These are phyloP conservation scores for Trametes hirsuta DNA, from an alignment of 1,284 basidiomycete genomes.

Conservation along the genomic window DNA sequence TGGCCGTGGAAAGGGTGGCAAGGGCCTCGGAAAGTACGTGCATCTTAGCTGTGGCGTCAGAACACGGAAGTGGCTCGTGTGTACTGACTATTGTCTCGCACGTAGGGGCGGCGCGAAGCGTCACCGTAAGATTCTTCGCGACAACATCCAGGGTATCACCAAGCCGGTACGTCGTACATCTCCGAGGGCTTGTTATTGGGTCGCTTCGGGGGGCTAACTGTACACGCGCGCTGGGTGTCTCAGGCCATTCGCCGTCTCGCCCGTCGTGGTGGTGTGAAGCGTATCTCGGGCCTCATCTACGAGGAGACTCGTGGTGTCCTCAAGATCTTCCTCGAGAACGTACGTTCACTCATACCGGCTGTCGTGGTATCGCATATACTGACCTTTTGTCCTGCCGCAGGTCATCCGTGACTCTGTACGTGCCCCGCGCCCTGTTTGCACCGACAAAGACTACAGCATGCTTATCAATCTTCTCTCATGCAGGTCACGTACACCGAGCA, in stretches of 20 bases:
- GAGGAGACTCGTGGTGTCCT: constrained; percentile 84
- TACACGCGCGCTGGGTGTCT: not conserved
- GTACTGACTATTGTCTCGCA: constrained; percentile 35
- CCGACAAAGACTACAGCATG: constrained; percentile 1
- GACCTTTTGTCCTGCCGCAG: constrained; percentile 25
- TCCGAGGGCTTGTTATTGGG: constrained; percentile 46
- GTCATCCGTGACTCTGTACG: constrained; percentile 77
- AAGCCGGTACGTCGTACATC: constrained; percentile 43
- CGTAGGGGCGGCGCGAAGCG: constrained; percentile 53
- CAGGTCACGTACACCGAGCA: constrained; percentile 87
- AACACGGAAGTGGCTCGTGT: not conserved
- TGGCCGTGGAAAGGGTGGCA: constrained; percentile 67
- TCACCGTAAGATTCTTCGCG: constrained; percentile 67
- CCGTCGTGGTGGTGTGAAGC: constrained; percentile 84
- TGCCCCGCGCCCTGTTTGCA: not conserved
- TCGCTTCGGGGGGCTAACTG: constrained; percentile 11
- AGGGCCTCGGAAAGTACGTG: constrained; percentile 41
- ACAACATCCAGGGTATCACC: constrained; percentile 74
- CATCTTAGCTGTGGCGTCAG: not conserved
- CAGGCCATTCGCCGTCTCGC: constrained; percentile 85
- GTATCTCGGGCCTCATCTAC: constrained; percentile 84
- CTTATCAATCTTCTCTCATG: constrained; percentile 9
- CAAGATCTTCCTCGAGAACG: constrained; percentile 80
- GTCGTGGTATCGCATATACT: not conserved
- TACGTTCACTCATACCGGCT: constrained; percentile 17